Percentiles rank a stretch among this genome's conserved stretches.
Conservation (phyloP, 768 basidiomycete genomes). For the Lactarius sanguifluus region DNA sequence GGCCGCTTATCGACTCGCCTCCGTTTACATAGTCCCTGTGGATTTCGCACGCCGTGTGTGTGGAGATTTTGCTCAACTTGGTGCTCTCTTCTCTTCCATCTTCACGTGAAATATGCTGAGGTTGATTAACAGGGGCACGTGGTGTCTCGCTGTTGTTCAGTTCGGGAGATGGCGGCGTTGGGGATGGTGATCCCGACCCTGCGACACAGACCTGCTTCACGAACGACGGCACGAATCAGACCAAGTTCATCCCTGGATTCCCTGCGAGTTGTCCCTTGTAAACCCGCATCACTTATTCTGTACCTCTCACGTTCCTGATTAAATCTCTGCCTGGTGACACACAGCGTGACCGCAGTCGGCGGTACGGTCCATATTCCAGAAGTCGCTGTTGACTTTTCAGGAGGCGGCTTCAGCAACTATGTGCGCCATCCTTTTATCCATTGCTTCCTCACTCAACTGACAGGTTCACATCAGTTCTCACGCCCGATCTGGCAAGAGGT, state of each 20-base stretch:
- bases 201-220: conserved; percentile 53
- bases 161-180: conserved; percentile 69
- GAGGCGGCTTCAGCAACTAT: conserved; percentile 73
- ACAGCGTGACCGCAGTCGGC: conserved; percentile 62
- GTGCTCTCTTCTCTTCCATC: conserved; percentile 34
- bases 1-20: conserved; percentile 38
- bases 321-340: conserved; percentile 34
- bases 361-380: conserved; percentile 62
- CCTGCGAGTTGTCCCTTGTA: conserved; percentile 53
- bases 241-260: conserved; percentile 55
- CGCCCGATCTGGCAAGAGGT: conserved; percentile 53
- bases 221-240: conserved; percentile 56
- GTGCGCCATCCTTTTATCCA: conserved; percentile 40
- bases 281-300: background rate
- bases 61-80: conserved; percentile 59
- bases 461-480: conserved; percentile 40
- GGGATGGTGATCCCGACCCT: conserved; percentile 58
- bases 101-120: background rate
- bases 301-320: background rate
- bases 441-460: background rate
- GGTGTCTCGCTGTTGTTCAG: conserved; percentile 67
- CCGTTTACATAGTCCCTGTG: conserved; percentile 46
- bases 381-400: conserved; percentile 58
- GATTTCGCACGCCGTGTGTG: conserved; percentile 61
- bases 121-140: conserved; percentile 47